Base-by-base conservation (phyloP, 441 rosid genomes). In the Erysimum pusillum region DNA sequence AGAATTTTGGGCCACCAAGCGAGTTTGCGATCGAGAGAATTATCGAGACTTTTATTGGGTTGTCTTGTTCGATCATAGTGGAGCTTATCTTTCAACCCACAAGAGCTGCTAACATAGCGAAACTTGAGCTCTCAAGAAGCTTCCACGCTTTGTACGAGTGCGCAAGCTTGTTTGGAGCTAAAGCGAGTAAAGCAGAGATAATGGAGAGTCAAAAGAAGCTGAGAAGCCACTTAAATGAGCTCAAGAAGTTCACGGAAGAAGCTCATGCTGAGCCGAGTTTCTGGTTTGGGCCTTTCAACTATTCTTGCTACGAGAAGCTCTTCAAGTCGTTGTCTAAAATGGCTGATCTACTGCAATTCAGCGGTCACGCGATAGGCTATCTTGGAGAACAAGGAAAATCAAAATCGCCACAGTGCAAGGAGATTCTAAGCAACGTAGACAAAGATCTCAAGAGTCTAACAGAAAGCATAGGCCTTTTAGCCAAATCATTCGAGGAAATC, bases 1-100 rank as follows among this genome's bases (percentile, higher is more conserved):
- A 83, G 51, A 78, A 85, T 54, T 92, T 88, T 7, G 98, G 97
- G 0, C 76, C 82, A 0, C 95, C 97, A 11, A 87, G 85, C 53
- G 98, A 92, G 14, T 90, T 94, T 48, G 97, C 97, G 2, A 87
- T 94, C 0, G 93, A 88, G 2, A 89, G 98, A 84, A 89, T 94
- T 39, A 72, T 83, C 6, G 98, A 94, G 80, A 88, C 97, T 31
- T 92, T 86, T 68, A 94, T 92, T 3, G 97, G 95, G 10, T 75
- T 94, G 53, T 87, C 91, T 9, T 88, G 95, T 71, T 88, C 92
- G 1, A 79, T 94, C 12, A 35, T 63, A 56, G 90, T 85, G 11
- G 98, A 94, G 57, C 79, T 94, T 32, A 12, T 86, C 46, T 54
- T 90, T 17, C 89, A 84, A 48, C 97, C 92, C 6, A 82, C 86